Conservation (phyloP, 163 green algal species). For the Trebouxia gelatinosa region DNA sequence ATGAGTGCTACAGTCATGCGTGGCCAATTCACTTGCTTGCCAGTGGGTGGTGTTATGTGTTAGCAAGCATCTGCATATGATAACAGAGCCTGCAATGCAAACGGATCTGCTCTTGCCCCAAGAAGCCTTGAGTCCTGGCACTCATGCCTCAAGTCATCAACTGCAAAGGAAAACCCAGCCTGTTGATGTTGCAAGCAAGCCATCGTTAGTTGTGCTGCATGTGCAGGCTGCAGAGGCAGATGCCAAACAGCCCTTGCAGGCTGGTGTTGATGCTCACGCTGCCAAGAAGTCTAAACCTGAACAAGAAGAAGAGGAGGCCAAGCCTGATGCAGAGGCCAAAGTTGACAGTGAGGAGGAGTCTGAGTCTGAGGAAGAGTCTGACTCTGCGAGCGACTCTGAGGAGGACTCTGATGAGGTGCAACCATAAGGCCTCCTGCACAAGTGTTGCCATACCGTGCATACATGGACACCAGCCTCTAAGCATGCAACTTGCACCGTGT, state of each 20-base stretch:
- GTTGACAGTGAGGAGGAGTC: conserved; percentile 24
- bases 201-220: neutral
- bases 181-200: neutral
- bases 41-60: neutral
- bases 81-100: neutral
- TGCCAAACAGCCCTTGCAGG: conserved; percentile 7
- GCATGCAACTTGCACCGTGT: no score
- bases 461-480: neutral
- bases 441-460: neutral
- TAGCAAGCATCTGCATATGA: neutral
- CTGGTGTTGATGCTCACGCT: neutral
- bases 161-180: neutral
- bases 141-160: neutral
- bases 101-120: no score
- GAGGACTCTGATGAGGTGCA: conserved; percentile 54
- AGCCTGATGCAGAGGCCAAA: conserved; percentile 37
- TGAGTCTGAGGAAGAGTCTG: conserved; percentile 30
- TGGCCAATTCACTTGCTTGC: neutral
- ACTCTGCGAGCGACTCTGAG: conserved; percentile 35
- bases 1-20: neutral
- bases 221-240: neutral
- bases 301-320: neutral
- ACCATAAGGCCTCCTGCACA: neutral
- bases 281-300: conserved; percentile 37
- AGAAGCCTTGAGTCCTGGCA: no score